These are phyloP conservation scores for Penstemon eatonii DNA, from an alignment of 257 asterid species.

Conservation along the genomic window DNA sequence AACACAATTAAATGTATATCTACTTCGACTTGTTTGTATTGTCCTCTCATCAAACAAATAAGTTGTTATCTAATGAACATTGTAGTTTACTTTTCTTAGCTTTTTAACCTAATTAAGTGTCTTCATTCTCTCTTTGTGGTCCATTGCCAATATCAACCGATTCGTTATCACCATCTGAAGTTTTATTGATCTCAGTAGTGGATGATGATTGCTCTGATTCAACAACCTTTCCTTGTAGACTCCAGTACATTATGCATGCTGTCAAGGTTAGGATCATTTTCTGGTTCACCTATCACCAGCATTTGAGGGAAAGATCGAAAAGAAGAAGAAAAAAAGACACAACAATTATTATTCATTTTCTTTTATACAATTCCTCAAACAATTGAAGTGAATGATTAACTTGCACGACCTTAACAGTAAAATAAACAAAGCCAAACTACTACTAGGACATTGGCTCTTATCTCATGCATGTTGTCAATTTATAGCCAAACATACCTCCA, in stretches of 20 bases:
- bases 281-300: slow-evolving; percentile 66
- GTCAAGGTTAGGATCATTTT: slow-evolving; percentile 79
- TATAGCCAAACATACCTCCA: slow-evolving; percentile 44
- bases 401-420: background rate
- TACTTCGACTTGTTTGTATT: too few relatives aligned
- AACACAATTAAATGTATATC: too few relatives aligned
- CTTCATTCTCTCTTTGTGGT: slow-evolving; percentile 3
- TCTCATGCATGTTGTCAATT: background rate
- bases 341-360: background rate
- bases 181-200: background rate
- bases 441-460: background rate
- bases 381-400: background rate
- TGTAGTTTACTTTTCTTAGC: background rate
- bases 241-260: slow-evolving; percentile 91
- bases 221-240: slow-evolving; percentile 50
- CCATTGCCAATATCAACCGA: slow-evolving; percentile 17
- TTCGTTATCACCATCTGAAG: background rate
- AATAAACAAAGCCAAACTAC: background rate
- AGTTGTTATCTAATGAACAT: background rate
- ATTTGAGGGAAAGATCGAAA: background rate
- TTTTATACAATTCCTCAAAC: background rate
- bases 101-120: slow-evolving; percentile 6
- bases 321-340: too few relatives aligned
- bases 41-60: background rate
- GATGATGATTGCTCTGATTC: slow-evolving; percentile 37